Evolutionary conservation across 345 rosid species (phyloP).

Genomic region (Dipteronia sinensis): DNA sequence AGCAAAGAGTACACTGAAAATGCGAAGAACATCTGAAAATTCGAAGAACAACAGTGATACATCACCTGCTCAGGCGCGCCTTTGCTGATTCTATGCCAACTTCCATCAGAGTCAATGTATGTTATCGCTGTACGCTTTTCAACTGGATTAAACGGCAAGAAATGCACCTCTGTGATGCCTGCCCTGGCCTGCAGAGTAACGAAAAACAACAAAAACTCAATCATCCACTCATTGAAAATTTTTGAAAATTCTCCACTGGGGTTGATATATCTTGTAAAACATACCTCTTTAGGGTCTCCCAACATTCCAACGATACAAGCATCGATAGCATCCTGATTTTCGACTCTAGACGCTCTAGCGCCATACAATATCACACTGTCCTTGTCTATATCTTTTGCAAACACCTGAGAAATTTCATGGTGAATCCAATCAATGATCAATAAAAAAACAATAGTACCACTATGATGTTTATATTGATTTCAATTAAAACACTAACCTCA

Average conservation of each 20-base stretch:
- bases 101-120: slow-evolving; percentile 59
- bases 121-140: slow-evolving; percentile 91
- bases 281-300: slow-evolving; percentile 59
- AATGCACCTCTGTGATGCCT: slow-evolving; percentile 73
- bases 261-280: neutral
- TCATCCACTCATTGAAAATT: neutral
- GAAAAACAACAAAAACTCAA: neutral
- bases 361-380: slow-evolving; percentile 59
- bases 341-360: slow-evolving; percentile 83
- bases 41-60: neutral
- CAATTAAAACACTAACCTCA: slow-evolving; percentile 44
- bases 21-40: neutral
- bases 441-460: neutral
- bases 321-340: slow-evolving; percentile 82
- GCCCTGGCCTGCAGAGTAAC: slow-evolving; percentile 58
- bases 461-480: neutral
- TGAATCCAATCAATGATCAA: neutral
- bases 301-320: slow-evolving; percentile 67
- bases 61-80: slow-evolving; percentile 87
- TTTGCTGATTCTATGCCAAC: slow-evolving; percentile 82
- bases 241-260: neutral
- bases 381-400: slow-evolving; percentile 61
- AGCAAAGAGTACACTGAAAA: slow-evolving; percentile 8
- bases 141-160: slow-evolving; percentile 86
- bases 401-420: slow-evolving; percentile 36